These are phyloP conservation scores for Annulohypoxylon maeteangense DNA, from an alignment of 495 filamentous ascomycete species.

Conservation along the genomic window DNA sequence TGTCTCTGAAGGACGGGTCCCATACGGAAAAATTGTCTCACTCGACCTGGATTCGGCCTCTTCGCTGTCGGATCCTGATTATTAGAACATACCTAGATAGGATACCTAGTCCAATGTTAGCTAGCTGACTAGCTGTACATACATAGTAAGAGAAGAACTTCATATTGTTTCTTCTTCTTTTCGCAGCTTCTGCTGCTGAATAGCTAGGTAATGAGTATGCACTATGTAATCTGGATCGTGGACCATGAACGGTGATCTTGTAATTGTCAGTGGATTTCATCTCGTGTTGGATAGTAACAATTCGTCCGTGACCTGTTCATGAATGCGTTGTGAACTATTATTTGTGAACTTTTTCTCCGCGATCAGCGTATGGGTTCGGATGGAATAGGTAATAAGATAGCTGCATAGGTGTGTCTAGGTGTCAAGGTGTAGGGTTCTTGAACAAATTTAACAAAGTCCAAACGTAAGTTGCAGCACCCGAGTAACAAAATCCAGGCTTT, in stretches of 20 bases:
- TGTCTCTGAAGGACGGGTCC: conserved; percentile 37
- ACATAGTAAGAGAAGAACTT: too few species aligned
- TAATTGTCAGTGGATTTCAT: neutral
- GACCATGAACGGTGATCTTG: neutral
- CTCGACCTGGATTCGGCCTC: conserved; percentile 21
- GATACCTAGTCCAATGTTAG: neutral
- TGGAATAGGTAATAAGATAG: conserved; percentile 2
- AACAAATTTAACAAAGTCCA: conserved; percentile 19
- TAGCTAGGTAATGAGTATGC: neutral
- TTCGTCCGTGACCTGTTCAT: neutral
- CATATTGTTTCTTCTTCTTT: neutral
- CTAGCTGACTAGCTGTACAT: too few species aligned
- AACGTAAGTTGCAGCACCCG: conserved; percentile 23
- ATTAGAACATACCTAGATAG: conserved; percentile 13
- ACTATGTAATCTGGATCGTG: neutral
- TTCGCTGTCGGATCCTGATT: conserved; percentile 18
- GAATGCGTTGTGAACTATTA: neutral
- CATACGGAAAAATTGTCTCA: conserved; percentile 36
- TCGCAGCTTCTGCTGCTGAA: neutral
- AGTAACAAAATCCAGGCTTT: conserved; percentile 25
- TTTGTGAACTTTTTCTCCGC: neutral
- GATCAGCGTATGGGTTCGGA: conserved; percentile 18
- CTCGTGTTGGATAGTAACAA: neutral
- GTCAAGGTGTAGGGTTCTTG: neutral
- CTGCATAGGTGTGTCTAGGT: neutral